Evolutionary conservation across 129 eudicot species (phyloP), one percentile per base, ranked within the genome.

Genomic region (Centella asiatica): DNA sequence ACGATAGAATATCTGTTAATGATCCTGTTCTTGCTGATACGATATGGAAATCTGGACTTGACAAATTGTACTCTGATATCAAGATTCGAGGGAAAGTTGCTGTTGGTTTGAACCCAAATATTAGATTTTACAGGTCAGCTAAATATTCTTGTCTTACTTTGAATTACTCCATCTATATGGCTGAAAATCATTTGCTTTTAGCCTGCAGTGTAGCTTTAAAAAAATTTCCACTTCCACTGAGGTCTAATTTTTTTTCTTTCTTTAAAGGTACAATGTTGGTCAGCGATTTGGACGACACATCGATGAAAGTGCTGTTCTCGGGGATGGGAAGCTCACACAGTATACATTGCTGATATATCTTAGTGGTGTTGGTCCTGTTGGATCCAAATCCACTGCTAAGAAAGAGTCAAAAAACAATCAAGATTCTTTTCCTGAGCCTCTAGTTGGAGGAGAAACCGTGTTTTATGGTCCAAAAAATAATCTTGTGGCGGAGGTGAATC

Each of bases 371-470:
- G 79, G 50, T 18, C 39, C 19, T 13, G 14, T 4, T 15, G 32
- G 59, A 31, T 56, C 70, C 22, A 83, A 80, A 74, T 19, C 72
- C 47, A 85, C 78, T 52, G 44, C 80, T 20, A 85, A 74, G 66
- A 66, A 72, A 31, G 89, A 76, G 54, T 29, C 19, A 9, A 68
- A 70, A 19, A 34, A 58, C 62, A 29, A 71, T 46, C 64, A 42
- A 34, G 81, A 66, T 52, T 75, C 76, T 42, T 27, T 52, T 26
- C 33, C 48, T 34, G 95, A 93, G 64, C 79, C 72, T 48, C 72
- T 87, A 26, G 93, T 85, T 60, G 99, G 99, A 44, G 99, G 99
- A 24, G 95, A 93, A 77, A 93, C 99, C 8, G 99, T 93, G 45
- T 93, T 93, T 58, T 93, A 93, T 58, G 99, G 96, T 60, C 74